Percentiles rank a stretch among this genome's conserved stretches.
Evolutionary conservation across 2,329 filamentous ascomycete genomes (phyloP).

Genomic region (Fusarium anthophilum): DNA sequence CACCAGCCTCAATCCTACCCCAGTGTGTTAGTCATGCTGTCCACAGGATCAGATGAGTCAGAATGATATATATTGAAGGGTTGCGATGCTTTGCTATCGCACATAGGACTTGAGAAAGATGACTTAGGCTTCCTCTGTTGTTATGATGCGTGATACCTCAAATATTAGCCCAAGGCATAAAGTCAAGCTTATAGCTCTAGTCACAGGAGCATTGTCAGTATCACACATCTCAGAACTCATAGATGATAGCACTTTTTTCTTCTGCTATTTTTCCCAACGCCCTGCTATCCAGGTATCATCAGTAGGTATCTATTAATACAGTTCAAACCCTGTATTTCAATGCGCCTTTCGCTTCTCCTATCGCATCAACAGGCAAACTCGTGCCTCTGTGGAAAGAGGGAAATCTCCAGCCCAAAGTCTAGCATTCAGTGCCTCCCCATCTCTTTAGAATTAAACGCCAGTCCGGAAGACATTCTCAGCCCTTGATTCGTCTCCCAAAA

Average conservation of each 20-base stretch:
- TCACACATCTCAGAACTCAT: neutral
- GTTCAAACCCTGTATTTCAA: slow-evolving; percentile 24
- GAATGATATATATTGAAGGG: neutral
- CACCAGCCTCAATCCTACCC: neutral
- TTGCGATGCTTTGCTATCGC: neutral
- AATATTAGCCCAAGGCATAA: too few species aligned
- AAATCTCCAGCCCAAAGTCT: neutral
- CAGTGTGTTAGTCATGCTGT: neutral
- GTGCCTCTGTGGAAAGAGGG: neutral
- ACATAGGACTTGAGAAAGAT: neutral
- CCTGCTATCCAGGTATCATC: slow-evolving; percentile 33
- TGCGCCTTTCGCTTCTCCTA: slow-evolving; percentile 1
- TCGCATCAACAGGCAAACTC: neutral
- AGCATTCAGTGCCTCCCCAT: slow-evolving; percentile 7
- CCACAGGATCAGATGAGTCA: neutral
- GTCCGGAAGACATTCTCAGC: slow-evolving; percentile 61
- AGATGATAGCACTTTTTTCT: neutral
- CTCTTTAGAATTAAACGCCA: slow-evolving; percentile 37
- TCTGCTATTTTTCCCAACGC: slow-evolving; percentile 21
- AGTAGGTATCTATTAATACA: slow-evolving; percentile 32
- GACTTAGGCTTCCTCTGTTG: neutral
- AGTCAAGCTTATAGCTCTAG: neutral
- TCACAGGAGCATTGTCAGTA: neutral
- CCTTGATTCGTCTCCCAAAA: slow-evolving; percentile 60
- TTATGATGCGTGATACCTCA: neutral